phyloP scores from a whole-genome alignment of 1,284 basidiomycete species.

The Lignosus rhinocerotis region DNA sequence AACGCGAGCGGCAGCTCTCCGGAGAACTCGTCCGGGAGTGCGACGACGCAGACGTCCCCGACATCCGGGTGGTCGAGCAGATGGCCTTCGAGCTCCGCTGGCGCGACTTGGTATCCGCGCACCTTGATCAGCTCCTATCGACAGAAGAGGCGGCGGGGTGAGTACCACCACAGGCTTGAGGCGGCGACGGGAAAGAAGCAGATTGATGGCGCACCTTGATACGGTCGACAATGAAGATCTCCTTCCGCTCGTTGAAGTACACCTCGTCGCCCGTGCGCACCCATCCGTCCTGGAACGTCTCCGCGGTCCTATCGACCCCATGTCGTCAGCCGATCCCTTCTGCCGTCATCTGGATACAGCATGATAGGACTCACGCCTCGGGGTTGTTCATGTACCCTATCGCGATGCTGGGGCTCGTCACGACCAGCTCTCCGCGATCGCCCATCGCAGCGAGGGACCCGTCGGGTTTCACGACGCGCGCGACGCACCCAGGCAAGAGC shows the following conservation, averaged over 20 bases:
- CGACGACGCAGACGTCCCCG: slow-evolving; percentile 65
- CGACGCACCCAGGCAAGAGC: slow-evolving; percentile 39
- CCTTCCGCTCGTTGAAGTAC: slow-evolving; percentile 39
- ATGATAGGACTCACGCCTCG: slow-evolving; percentile 38
- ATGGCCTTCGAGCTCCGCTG: slow-evolving; percentile 46
- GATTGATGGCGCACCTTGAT: slow-evolving; percentile 38
- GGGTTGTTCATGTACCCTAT: slow-evolving; percentile 42
- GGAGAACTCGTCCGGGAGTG: slow-evolving; percentile 70
- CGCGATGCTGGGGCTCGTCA: slow-evolving; percentile 42
- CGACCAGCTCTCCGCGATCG: slow-evolving; percentile 44
- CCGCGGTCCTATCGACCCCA: slow-evolving; percentile 35
- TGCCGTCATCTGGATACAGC: neutral
- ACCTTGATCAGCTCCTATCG: slow-evolving; percentile 23
- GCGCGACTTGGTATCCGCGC: slow-evolving; percentile 36
- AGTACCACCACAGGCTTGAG: neutral
- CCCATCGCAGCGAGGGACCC: slow-evolving; percentile 39
- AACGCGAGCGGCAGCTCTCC: slow-evolving; percentile 62
- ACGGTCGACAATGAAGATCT: slow-evolving; percentile 47
- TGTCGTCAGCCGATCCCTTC: neutral
- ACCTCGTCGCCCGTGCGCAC: slow-evolving; percentile 49
- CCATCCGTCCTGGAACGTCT: slow-evolving; percentile 48
- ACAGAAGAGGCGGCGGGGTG: neutral
- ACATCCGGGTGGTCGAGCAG: slow-evolving; percentile 61
- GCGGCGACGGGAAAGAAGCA: neutral
- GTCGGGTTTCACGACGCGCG: slow-evolving; percentile 43